Evolutionary conservation across 2,329 filamentous ascomycete genomes (phyloP), one percentile per base, ranked within the genome.

Genomic region (Aspergillus pseudoviridinutans): DNA sequence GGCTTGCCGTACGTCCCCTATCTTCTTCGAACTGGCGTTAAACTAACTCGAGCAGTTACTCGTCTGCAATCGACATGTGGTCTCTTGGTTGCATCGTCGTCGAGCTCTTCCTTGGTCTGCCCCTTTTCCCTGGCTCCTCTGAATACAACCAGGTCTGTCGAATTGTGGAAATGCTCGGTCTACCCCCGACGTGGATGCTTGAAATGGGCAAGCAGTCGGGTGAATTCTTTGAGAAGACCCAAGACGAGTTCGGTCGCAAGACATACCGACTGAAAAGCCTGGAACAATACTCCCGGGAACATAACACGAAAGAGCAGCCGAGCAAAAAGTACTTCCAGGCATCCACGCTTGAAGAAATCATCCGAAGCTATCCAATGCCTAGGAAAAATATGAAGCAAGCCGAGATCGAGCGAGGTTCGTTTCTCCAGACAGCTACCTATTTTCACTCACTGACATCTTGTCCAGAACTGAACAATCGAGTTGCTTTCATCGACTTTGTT

Each of bases 271-370:
- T 99, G 42, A 99, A 99, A 80, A 91, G 89, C 64, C 95, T 99
- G 90, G 94, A 99, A 71, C 92, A 97, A 73, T 99, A 97, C 74
- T 93, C 94, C 17, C 83, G 93, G 56, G 94, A 99, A 72, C 94
- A 96, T 72, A 90, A 90, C 58, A 94, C 92, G 38, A 99, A 99
- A 74, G 94, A 99, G 75, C 94, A 97, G 74, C 94, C 94, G 24
- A 99, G 94, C 84, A 99, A 99, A 81, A 97, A 97, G 77, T 99
- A 99, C 75, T 99, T 99, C 78, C 90, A 93, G 67, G 92, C 92
- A 38, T 97, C 87, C 44, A 96, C 92, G 1, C 79, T 99, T 54
- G 93, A 93, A 3, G 94, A 99, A 64, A 99, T 99, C 63, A 97
- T 99, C 78, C 91, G 95, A 72, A 92, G 90, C 56, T 99, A 99